Conservation (phyloP, 148 eudicot species). For the Chenopodium suecicum region DNA sequence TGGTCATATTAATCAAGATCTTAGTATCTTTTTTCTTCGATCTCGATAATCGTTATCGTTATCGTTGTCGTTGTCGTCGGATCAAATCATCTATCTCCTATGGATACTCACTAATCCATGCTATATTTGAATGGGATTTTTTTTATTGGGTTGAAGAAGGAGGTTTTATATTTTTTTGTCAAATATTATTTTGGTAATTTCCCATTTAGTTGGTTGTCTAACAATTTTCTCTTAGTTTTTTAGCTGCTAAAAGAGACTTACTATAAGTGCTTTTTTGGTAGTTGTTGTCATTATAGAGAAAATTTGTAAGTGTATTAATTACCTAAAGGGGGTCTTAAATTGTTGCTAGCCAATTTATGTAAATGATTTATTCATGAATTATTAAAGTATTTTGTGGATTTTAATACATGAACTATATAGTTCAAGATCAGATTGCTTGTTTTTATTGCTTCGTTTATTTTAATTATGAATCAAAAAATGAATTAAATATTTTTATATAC, state of each 20-base stretch:
- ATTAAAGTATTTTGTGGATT: too few relatives aligned
- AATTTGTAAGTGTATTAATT: not conserved
- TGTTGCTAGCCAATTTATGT: conserved; percentile 14
- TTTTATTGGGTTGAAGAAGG: not conserved
- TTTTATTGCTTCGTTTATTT: too few relatives aligned
- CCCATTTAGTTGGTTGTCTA: conserved; percentile 3
- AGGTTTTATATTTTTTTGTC: not conserved
- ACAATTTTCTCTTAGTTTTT: conserved; percentile 16
- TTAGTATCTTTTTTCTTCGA: conserved; percentile 65
- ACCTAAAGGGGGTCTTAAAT: not conserved
- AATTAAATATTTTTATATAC: too few relatives aligned
- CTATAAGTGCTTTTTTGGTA: conserved; percentile 3
- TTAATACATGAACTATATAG: too few relatives aligned
- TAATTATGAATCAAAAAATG: too few relatives aligned
- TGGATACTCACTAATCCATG: not conserved
- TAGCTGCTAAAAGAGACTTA: conserved; percentile 18
- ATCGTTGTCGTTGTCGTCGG: not conserved
- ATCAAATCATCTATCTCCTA: not conserved
- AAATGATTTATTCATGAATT: not conserved
- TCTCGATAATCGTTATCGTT: conserved; percentile 26
- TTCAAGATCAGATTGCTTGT: too few relatives aligned
- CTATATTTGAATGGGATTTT: not conserved
- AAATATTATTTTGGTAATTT: not conserved
- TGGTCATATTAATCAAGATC: conserved; percentile 53
- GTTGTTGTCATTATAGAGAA: conserved; percentile 29